Evolutionary conservation across 2,329 filamentous ascomycete genomes (phyloP).

Genomic region (Aspergillus costaricaensis): DNA sequence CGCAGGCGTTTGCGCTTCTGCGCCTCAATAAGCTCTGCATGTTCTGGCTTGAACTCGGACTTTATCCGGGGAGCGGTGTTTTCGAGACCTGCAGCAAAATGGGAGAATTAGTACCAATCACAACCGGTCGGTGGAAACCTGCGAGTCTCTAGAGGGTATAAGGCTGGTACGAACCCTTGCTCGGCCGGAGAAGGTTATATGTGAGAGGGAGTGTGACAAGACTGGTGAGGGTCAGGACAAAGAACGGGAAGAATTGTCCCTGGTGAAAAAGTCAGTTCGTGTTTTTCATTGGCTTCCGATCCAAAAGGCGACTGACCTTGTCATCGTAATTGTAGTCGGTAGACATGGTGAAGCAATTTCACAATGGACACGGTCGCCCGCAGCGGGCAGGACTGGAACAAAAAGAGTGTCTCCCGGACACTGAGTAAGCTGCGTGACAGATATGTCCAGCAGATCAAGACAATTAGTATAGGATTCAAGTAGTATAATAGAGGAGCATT

Average conservation of each 20-base stretch:
- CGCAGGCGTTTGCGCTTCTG: slow-evolving; percentile 86
- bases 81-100: slow-evolving; percentile 60
- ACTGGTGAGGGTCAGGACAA: slow-evolving; percentile 86
- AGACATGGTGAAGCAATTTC: slow-evolving; percentile 58
- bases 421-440: not conserved
- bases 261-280: slow-evolving; percentile 37
- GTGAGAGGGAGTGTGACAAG: slow-evolving; percentile 89
- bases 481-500: slow-evolving; percentile 13
- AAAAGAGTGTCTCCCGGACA: slow-evolving; percentile 7
- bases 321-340: slow-evolving; percentile 99
- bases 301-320: slow-evolving; percentile 57
- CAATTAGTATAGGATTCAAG: slow-evolving; percentile 9
- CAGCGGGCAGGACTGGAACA: slow-evolving; percentile 26
- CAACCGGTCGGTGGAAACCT: not conserved
- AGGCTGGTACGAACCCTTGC: slow-evolving; percentile 56
- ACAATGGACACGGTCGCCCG: slow-evolving; percentile 37
- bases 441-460: slow-evolving; percentile 5
- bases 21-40: slow-evolving; percentile 79
- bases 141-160: not conserved
- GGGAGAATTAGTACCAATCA: slow-evolving; percentile 13
- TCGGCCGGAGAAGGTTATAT: slow-evolving; percentile 80
- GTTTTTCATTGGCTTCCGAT: not conserved
- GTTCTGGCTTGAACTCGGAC: slow-evolving; percentile 75
- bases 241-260: slow-evolving; percentile 99
- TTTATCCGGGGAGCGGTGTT: slow-evolving; percentile 80